Conservation (phyloP, 1,139 yeast species). For the Saccharomycopsis crataegensis region DNA sequence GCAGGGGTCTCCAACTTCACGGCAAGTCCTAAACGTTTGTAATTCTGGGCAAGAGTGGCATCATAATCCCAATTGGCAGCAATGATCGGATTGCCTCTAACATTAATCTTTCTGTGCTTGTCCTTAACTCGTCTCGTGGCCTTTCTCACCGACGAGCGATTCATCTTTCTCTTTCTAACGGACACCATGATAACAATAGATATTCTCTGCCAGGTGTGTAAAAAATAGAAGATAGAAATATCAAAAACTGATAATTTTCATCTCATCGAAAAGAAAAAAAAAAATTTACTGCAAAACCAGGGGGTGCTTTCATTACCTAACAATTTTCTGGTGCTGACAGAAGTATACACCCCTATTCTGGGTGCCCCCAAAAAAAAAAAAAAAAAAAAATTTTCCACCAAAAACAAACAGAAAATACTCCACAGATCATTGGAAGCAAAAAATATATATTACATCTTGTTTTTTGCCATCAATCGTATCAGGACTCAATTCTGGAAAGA, state of each 20-base stretch:
- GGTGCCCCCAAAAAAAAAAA: no score
- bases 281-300: neutral
- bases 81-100: constrained; percentile 70
- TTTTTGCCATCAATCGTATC: no score
- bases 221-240: neutral
- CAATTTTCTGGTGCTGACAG: neutral
- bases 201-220: neutral
- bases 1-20: constrained; percentile 58
- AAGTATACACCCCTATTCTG: neutral
- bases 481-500: no score
- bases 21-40: constrained; percentile 66
- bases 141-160: constrained; percentile 61
- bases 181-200: constrained; percentile 45
- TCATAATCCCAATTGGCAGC: constrained; percentile 86
- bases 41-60: constrained; percentile 77
- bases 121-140: constrained; percentile 65
- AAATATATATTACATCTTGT: no score
- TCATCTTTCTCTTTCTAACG: constrained; percentile 83
- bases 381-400: no score
- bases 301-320: neutral
- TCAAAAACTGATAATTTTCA: neutral
- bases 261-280: neutral
- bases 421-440: no score
- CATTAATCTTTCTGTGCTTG: constrained; percentile 55
- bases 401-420: no score